phyloP scores from a whole-genome alignment of 2,329 filamentous ascomycete species.

The Fusarium armeniacum region DNA sequence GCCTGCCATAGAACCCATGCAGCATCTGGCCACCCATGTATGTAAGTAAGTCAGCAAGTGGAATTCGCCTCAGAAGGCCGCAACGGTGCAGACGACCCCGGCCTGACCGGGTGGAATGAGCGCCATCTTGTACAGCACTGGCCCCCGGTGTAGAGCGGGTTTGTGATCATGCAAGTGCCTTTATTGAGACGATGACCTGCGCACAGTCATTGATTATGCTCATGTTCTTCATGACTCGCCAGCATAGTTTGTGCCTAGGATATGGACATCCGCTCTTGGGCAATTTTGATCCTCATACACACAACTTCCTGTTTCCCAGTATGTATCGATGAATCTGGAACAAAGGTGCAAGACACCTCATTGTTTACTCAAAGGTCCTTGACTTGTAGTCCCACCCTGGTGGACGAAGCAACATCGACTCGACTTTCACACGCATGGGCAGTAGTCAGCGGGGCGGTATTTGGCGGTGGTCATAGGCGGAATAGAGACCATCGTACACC shows the following conservation, averaged over 20 bases:
- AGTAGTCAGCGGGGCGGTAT: slow-evolving; percentile 3
- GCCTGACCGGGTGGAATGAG: slow-evolving; percentile 42
- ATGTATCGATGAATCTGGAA: neutral
- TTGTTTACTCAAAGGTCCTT: neutral
- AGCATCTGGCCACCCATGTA: slow-evolving; percentile 10
- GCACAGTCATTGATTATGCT: slow-evolving; percentile 29
- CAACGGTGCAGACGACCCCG: slow-evolving; percentile 35
- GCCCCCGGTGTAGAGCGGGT: slow-evolving; percentile 42
- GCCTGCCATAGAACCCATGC: neutral
- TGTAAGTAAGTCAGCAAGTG: slow-evolving; percentile 36
- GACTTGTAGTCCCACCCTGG: neutral
- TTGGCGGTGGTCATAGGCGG: slow-evolving; percentile 33
- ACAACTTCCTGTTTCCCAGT: neutral
- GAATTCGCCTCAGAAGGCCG: slow-evolving; percentile 47
- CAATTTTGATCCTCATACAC: slow-evolving; percentile 1
- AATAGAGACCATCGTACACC: slow-evolving; percentile 37
- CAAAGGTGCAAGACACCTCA: slow-evolving; percentile 1
- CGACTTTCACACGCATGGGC: neutral
- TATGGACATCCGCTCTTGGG: neutral
- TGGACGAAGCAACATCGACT: neutral
- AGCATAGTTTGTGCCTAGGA: slow-evolving; percentile 2
- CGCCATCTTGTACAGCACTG: slow-evolving; percentile 46
- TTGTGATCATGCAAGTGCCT: slow-evolving; percentile 50
- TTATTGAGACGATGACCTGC: slow-evolving; percentile 37
- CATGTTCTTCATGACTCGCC: slow-evolving; percentile 37